phyloP scores from a whole-genome alignment of 257 asterid species.

The Knoxia roxburghii region DNA sequence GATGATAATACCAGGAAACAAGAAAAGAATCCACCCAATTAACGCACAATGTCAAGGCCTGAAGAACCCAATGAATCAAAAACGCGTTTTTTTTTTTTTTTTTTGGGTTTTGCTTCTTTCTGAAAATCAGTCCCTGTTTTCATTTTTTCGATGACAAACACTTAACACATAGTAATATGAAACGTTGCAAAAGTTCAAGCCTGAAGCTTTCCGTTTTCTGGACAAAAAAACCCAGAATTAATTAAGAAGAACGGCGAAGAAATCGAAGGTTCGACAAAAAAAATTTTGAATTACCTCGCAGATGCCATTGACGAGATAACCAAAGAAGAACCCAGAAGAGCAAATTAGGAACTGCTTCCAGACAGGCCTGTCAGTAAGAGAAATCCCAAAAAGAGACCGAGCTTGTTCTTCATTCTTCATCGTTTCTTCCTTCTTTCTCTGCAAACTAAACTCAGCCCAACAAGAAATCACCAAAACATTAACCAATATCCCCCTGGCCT shows the following conservation, averaged over 20 bases:
- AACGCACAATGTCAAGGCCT: not conserved
- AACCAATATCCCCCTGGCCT: not conserved
- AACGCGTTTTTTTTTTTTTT: not conserved
- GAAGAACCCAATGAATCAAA: not conserved
- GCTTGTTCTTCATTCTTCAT: slow-evolving; percentile 74
- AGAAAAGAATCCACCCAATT: not conserved
- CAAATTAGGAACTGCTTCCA: slow-evolving; percentile 92
- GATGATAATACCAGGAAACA: not conserved
- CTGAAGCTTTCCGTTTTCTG: not conserved
- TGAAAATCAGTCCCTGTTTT: not conserved
- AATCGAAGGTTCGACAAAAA: not conserved
- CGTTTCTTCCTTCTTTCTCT: slow-evolving; percentile 7
- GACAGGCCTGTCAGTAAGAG: slow-evolving; percentile 55
- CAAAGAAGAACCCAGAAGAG: slow-evolving; percentile 89
- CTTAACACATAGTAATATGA: not conserved
- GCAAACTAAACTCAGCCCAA: not conserved
- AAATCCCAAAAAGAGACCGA: slow-evolving; percentile 78
- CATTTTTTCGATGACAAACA: not conserved
- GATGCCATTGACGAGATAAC: slow-evolving; percentile 83
- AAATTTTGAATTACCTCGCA: slow-evolving; percentile 55
- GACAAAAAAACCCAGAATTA: not conserved
- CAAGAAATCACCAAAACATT: not conserved
- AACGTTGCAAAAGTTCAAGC: not conserved
- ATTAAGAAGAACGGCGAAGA: not conserved
- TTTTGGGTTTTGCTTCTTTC: too few species aligned